Conservation (phyloP, 257 asterid genomes). For the Fraxinus excelsior region DNA sequence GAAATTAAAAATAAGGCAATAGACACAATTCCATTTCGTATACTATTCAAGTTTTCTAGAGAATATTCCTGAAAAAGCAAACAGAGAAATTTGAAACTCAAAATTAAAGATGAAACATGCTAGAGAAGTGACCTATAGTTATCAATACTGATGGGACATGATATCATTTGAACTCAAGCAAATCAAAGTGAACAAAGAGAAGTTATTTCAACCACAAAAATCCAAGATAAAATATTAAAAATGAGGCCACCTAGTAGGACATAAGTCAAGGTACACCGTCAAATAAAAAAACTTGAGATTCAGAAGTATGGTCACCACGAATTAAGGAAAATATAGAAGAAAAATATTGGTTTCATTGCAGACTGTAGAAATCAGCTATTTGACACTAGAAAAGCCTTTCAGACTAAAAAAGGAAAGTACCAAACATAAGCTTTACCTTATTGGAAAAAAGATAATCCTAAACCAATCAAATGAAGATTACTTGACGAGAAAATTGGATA, state of each 20-base stretch:
- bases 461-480: no score
- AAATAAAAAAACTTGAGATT: background rate
- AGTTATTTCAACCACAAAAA: background rate
- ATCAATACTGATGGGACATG: slow-evolving; percentile 11
- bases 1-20: background rate
- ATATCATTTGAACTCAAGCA: background rate
- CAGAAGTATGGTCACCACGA: background rate
- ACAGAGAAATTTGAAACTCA: slow-evolving; percentile 14
- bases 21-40: background rate
- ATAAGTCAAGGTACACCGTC: no score
- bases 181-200: background rate
- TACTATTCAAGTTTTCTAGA: background rate
- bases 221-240: background rate
- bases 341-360: background rate
- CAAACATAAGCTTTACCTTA: background rate
- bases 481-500: background rate
- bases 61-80: slow-evolving; percentile 3
- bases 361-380: background rate
- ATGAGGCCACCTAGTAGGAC: background rate
- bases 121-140: slow-evolving; percentile 6
- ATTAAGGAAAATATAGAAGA: background rate
- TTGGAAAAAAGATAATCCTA: no score
- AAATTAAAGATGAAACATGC: background rate
- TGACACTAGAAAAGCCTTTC: no score
- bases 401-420: background rate